Evolutionary conservation across 106 monocot species (phyloP).

Genomic region (Acorus calamus): DNA sequence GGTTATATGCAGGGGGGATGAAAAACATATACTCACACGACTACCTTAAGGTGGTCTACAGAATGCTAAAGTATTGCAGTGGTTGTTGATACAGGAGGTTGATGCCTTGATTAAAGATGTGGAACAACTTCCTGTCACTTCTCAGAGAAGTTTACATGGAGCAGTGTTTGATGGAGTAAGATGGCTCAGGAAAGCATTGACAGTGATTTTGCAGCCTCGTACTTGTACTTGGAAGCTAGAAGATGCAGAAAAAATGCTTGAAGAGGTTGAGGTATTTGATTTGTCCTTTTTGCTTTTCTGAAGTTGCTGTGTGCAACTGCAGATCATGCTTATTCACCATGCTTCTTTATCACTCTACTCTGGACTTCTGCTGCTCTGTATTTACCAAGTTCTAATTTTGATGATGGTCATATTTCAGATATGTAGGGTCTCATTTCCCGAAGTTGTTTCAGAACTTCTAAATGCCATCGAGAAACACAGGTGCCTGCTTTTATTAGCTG

Average conservation of each 20-base stretch:
- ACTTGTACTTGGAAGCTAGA: conserved; percentile 28
- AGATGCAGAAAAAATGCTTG: conserved; percentile 48
- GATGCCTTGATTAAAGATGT: conserved; percentile 40
- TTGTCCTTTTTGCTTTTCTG: neutral
- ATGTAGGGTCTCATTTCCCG: conserved; percentile 28
- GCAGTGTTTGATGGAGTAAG: conserved; percentile 23
- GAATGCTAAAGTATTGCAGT: too few species aligned
- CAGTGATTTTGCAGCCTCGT: conserved; percentile 15
- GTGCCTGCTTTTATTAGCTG: too few species aligned
- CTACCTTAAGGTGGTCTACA: too few species aligned
- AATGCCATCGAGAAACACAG: conserved; percentile 39
- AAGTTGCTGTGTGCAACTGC: neutral
- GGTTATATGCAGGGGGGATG: too few species aligned
- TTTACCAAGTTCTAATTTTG: too few species aligned
- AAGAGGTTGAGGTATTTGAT: conserved; percentile 36
- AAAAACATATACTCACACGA: too few species aligned
- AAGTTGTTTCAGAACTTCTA: conserved; percentile 41
- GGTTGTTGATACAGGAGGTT: conserved; percentile 34
- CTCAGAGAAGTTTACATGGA: conserved; percentile 18
- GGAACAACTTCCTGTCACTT: conserved; percentile 14
- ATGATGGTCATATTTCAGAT: conserved; percentile 29
- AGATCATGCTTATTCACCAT: neutral
- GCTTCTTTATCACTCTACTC: too few species aligned
- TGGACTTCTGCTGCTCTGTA: too few species aligned
- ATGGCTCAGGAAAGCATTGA: conserved; percentile 47